Conservation (phyloP, 805 yeast genomes). For the Ogataea haglerorum region DNA sequence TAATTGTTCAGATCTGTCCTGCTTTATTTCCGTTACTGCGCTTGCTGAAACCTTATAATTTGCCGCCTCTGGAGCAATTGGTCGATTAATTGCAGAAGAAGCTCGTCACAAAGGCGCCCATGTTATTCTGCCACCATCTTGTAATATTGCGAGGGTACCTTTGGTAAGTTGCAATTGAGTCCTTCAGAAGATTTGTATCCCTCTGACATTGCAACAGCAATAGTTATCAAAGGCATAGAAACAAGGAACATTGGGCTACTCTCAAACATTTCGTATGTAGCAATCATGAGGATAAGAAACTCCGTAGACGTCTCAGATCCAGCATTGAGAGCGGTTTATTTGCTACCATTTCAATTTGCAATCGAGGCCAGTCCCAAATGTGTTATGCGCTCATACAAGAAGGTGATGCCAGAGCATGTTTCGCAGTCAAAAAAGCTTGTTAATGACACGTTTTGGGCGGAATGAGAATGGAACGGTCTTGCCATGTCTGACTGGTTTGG, state of each 20-base stretch:
- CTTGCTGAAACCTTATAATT: constrained; percentile 44
- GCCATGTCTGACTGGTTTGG: constrained; percentile 70
- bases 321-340: constrained; percentile 63
- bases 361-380: constrained; percentile 50
- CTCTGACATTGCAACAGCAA: constrained; percentile 46
- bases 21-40: constrained; percentile 48
- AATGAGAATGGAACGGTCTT: constrained; percentile 58
- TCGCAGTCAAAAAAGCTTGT: constrained; percentile 46
- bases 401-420: constrained; percentile 60
- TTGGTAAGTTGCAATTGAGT: constrained; percentile 37
- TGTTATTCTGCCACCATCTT: constrained; percentile 36
- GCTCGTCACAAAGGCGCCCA: constrained; percentile 44
- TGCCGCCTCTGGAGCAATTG: constrained; percentile 36
- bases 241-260: constrained; percentile 50
- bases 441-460: constrained; percentile 47
- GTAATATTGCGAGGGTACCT: constrained; percentile 44
- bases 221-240: constrained; percentile 55
- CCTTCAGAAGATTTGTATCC: constrained; percentile 27
- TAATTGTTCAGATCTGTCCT: constrained; percentile 39
- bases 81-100: constrained; percentile 45
- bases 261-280: constrained; percentile 64
- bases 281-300: constrained; percentile 54
- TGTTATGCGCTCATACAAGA: constrained; percentile 63
- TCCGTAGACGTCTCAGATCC: constrained; percentile 53
- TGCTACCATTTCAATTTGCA: constrained; percentile 66